Percentiles rank a stretch among this genome's conserved stretches.
Conservation (phyloP, 331 rosid genomes). For the Acacia pycnantha region DNA sequence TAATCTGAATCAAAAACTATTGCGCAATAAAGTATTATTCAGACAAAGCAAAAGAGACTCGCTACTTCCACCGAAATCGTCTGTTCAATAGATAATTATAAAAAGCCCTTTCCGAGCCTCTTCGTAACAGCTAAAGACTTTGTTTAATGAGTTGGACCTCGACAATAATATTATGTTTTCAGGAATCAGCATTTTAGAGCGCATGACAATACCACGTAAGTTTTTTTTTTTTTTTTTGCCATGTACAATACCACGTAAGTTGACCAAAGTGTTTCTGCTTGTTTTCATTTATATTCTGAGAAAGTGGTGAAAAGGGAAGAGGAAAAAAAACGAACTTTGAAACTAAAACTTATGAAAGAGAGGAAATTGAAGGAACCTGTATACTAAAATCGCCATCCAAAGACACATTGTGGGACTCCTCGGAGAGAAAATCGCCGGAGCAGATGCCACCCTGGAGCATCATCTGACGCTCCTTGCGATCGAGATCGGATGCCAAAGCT, state of each 20-base stretch:
- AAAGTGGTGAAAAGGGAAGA: neutral
- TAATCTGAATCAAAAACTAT: conserved; percentile 1
- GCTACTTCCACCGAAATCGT: neutral
- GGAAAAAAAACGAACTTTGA: neutral
- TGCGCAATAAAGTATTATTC: neutral
- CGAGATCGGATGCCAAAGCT: conserved; percentile 95
- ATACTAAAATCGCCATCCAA: conserved; percentile 97
- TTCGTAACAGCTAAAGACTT: neutral
- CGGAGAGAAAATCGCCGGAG: conserved; percentile 72
- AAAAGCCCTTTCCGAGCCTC: neutral
- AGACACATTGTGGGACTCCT: conserved; percentile 91
- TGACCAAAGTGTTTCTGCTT: neutral
- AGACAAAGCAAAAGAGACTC: neutral
- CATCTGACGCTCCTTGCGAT: conserved; percentile 84
- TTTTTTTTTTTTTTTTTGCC: neutral
- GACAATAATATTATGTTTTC: neutral
- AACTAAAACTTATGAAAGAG: neutral
- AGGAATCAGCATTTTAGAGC: neutral
- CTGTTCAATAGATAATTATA: neutral
- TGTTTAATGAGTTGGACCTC: neutral
- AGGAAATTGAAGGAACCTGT: conserved; percentile 55
- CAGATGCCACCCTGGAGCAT: conserved; percentile 51
- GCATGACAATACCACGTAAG: neutral
- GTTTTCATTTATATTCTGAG: neutral
- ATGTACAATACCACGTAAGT: neutral